A percentile compares a stretch with the other conserved stretches of the same genome.
phyloP scores from a whole-genome alignment of 768 basidiomycete species.

The Amanita pseudoporphyria region DNA sequence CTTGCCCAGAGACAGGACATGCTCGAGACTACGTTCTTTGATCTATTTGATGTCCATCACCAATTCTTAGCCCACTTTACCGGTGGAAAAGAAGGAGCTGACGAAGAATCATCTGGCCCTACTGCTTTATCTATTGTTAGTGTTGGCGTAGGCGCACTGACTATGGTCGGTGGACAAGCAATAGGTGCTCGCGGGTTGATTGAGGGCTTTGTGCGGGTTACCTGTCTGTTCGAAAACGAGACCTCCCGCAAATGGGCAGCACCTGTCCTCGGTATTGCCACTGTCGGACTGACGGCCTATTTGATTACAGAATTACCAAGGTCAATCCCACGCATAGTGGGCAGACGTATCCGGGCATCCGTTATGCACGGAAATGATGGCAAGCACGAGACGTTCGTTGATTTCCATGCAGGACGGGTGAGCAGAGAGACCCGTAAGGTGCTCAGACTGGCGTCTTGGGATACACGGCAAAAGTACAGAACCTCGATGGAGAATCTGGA shows the following conservation, averaged over 20 bases:
- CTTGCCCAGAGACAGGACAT: slow-evolving; percentile 71
- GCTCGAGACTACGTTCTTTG: slow-evolving; percentile 70
- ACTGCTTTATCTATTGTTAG: slow-evolving; percentile 67
- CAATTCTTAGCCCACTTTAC: slow-evolving; percentile 68
- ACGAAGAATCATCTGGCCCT: slow-evolving; percentile 31
- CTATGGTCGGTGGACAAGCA: slow-evolving; percentile 81
- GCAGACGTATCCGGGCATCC: slow-evolving; percentile 66
- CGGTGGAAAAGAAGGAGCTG: slow-evolving; percentile 28
- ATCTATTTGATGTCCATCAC: slow-evolving; percentile 81
- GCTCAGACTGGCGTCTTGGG: slow-evolving; percentile 83
- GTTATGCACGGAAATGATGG: slow-evolving; percentile 40
- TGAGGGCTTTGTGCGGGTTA: slow-evolving; percentile 66
- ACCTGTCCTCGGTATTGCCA: slow-evolving; percentile 71
- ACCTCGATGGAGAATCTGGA: slow-evolving; percentile 70
- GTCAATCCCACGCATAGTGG: slow-evolving; percentile 84
- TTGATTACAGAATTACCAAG: slow-evolving; percentile 80
- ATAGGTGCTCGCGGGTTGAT: slow-evolving; percentile 68
- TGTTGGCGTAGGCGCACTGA: slow-evolving; percentile 76
- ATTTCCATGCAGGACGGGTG: slow-evolving; percentile 60
- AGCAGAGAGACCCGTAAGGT: slow-evolving; percentile 89
- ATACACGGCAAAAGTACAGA: slow-evolving; percentile 74
- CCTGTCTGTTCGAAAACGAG: slow-evolving; percentile 76
- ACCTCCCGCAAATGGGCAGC: slow-evolving; percentile 78
- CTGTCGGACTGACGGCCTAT: slow-evolving; percentile 69
- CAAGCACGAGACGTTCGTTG: slow-evolving; percentile 52